Percentiles rank a stretch among this genome's conserved stretches.
These are phyloP conservation scores for Penicillium digitatum DNA, from an alignment of 2,329 filamentous ascomycete species.

Conservation along the genomic window DNA sequence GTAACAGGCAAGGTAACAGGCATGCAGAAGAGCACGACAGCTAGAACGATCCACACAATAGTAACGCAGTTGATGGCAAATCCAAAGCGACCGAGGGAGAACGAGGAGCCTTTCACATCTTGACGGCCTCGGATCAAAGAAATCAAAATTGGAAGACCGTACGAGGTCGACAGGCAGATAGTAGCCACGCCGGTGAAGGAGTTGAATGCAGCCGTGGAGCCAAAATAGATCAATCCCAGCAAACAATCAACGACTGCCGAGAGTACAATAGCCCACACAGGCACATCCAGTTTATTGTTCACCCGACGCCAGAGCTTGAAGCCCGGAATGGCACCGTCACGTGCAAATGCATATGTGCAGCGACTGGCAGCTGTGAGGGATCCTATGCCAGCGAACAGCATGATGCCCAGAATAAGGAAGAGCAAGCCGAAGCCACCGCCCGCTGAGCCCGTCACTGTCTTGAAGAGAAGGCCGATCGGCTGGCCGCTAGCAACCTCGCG, in stretches of 20 bases:
- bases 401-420: conserved; percentile 71
- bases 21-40: conserved; percentile 73
- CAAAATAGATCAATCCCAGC: conserved; percentile 74
- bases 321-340: conserved; percentile 70
- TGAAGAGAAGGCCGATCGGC: conserved; percentile 72
- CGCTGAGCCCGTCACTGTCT: conserved; percentile 67
- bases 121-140: conserved; percentile 63
- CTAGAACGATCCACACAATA: conserved; percentile 66
- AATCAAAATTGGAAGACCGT: conserved; percentile 71
- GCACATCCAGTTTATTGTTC: conserved; percentile 63
- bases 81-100: conserved; percentile 66
- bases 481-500: conserved; percentile 66
- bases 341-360: conserved; percentile 72
- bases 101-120: conserved; percentile 62
- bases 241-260: conserved; percentile 66
- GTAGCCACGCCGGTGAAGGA: conserved; percentile 76
- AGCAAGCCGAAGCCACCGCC: conserved; percentile 71
- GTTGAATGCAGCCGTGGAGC: conserved; percentile 71
- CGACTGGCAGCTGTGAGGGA: conserved; percentile 69
- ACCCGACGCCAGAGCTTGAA: conserved; percentile 64
- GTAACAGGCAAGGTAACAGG: conserved; percentile 59
- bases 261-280: conserved; percentile 64
- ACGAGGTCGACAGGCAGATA: conserved; percentile 71
- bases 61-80: conserved; percentile 64
- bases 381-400: conserved; percentile 71